phyloP scores from a whole-genome alignment of 345 rosid genomes.

The Linum tenue region DNA sequence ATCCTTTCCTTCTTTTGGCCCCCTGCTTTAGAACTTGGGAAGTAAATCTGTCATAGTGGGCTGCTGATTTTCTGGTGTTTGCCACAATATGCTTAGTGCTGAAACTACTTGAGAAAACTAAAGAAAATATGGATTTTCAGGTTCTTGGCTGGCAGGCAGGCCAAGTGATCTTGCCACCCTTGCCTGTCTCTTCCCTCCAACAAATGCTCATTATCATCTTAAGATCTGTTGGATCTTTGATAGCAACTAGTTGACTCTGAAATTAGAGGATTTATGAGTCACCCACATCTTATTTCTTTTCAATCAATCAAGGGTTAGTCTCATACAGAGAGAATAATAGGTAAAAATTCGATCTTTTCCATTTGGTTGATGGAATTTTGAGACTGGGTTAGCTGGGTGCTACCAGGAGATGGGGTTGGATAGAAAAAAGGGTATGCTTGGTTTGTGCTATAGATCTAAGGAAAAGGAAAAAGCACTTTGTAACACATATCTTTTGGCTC shows the following conservation, averaged over 20 bases:
- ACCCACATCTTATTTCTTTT: neutral
- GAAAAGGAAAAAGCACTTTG: constrained; percentile 1
- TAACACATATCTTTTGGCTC: neutral
- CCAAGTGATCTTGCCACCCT: too few species aligned
- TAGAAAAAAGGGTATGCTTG: constrained; percentile 8
- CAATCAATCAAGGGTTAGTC: neutral
- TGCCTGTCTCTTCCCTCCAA: neutral
- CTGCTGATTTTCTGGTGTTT: constrained; percentile 12
- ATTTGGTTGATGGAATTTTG: neutral
- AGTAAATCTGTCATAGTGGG: constrained; percentile 13
- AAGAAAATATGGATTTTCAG: neutral
- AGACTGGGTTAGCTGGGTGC: neutral
- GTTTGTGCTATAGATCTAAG: neutral
- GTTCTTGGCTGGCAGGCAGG: neutral
- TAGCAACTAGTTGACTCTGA: neutral
- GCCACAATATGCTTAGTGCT: constrained; percentile 7
- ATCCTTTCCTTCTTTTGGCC: neutral
- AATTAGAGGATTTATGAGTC: neutral
- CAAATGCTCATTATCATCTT: neutral
- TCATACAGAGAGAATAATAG: neutral
- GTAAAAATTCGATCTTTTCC: neutral
- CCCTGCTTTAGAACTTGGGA: neutral
- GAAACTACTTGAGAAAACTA: constrained; percentile 5
- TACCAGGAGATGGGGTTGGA: neutral
- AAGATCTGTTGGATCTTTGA: neutral